These are phyloP conservation scores for Eucalyptus rudis DNA, from an alignment of 345 rosid genomes.

Conservation along the genomic window DNA sequence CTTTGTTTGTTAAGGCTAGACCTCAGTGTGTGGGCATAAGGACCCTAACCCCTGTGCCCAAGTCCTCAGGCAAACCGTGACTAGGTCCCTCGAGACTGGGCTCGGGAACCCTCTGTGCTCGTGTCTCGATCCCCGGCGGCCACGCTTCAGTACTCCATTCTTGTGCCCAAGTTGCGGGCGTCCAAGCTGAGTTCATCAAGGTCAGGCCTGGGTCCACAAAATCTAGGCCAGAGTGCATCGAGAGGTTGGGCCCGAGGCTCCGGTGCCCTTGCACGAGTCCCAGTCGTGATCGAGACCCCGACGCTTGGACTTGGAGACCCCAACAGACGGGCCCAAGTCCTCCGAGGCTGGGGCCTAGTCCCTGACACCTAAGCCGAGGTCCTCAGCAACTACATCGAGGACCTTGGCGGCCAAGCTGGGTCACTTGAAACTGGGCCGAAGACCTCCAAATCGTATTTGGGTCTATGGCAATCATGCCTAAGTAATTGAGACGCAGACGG, in stretches of 20 bases:
- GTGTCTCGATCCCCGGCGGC: rapidly evolving
- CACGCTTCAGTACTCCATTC: rapidly evolving
- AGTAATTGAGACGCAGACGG: rapidly evolving
- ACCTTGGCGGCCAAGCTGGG: rapidly evolving
- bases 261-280: background rate
- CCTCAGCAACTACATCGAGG: background rate
- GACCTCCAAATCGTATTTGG: background rate
- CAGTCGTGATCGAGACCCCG: background rate
- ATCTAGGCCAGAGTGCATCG: rapidly evolving
- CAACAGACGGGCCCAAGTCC: rapidly evolving
- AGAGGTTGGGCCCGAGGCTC: rapidly evolving
- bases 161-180: rapidly evolving
- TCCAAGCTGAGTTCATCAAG: background rate
- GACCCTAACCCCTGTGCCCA: background rate
- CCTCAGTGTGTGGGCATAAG: background rate
- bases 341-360: background rate
- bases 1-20: background rate
- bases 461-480: background rate
- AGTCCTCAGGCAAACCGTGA: background rate
- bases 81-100: background rate
- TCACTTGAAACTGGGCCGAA: rapidly evolving
- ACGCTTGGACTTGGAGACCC: too few species aligned
- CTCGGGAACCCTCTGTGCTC: rapidly evolving
- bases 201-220: background rate
- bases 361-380: background rate